Conservation (phyloP, 129 eudicot genomes). For the Flaveria sonorensis region DNA sequence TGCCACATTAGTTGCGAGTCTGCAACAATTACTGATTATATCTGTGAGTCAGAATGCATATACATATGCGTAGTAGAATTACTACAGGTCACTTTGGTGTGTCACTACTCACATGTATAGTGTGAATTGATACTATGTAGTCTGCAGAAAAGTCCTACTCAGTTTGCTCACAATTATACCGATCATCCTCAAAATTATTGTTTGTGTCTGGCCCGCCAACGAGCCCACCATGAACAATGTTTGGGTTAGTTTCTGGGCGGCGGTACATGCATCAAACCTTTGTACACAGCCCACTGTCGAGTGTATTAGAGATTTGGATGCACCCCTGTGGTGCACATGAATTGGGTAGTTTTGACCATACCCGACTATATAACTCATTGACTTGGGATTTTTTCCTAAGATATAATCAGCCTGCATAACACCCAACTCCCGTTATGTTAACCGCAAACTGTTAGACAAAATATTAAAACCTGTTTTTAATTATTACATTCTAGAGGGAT, state of each 20-base stretch:
- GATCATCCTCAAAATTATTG: constrained; percentile 68
- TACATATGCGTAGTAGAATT: constrained; percentile 11
- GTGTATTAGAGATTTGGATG: constrained; percentile 49
- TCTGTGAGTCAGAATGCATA: constrained; percentile 12
- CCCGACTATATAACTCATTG: constrained; percentile 85
- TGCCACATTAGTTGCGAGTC: constrained; percentile 30
- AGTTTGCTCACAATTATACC: constrained; percentile 76
- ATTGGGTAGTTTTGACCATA: constrained; percentile 70
- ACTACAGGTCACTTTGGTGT: not conserved
- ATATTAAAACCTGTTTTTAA: no score
- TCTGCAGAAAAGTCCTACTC: constrained; percentile 84
- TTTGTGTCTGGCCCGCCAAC: constrained; percentile 82
- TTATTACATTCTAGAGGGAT: no score
- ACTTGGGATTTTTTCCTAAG: constrained; percentile 81
- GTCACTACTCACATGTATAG: constrained; percentile 42
- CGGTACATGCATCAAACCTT: constrained; percentile 82
- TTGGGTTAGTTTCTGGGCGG: constrained; percentile 62
- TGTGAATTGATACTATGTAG: constrained; percentile 48
- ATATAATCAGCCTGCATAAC: constrained; percentile 79
- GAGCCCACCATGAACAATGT: constrained; percentile 66
- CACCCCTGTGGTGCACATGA: constrained; percentile 90
- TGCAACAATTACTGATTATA: constrained; percentile 20
- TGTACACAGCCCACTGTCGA: constrained; percentile 68
- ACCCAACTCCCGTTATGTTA: constrained; percentile 8
- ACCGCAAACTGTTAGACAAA: no score